These are phyloP conservation scores for Cenchrus americanus DNA, from an alignment of 176 grass and related monocot species.

Conservation along the genomic window DNA sequence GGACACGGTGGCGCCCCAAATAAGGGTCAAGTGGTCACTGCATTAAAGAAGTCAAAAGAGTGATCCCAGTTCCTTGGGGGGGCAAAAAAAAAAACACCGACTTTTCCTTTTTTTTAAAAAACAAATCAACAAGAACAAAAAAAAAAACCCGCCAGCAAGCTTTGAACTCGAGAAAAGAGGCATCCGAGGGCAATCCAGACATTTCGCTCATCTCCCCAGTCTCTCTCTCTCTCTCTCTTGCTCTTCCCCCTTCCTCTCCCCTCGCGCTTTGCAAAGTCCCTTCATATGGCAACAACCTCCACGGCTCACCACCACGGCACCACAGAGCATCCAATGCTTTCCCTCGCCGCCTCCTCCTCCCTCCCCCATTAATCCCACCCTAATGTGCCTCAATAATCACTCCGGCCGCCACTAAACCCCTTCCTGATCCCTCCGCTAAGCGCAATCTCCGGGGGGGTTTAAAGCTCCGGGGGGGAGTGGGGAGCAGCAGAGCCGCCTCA, in stretches of 20 bases:
- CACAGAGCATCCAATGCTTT: conserved; percentile 55
- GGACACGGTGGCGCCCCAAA: neutral
- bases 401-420: conserved; percentile 21
- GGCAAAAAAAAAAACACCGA: too few relatives aligned
- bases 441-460: neutral
- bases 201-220: neutral
- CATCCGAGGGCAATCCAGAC: conserved; percentile 28
- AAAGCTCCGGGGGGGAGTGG: neutral
- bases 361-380: conserved; percentile 11
- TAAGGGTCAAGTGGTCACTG: too few relatives aligned
- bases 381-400: conserved; percentile 11
- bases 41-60: too few relatives aligned
- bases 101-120: too few relatives aligned
- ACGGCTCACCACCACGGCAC: neutral
- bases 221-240: neutral
- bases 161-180: neutral
- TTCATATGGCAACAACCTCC: conserved; percentile 30
- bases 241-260: neutral
- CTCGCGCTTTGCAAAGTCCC: neutral
- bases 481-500: neutral
- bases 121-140: too few relatives aligned
- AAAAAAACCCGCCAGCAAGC: neutral
- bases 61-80: too few relatives aligned
- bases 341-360: conserved; percentile 8
- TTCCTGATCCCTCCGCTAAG: neutral